Evolutionary conservation across 2,329 filamentous ascomycete species (phyloP).

Genomic region (Neopestalotiopsis rosae): DNA sequence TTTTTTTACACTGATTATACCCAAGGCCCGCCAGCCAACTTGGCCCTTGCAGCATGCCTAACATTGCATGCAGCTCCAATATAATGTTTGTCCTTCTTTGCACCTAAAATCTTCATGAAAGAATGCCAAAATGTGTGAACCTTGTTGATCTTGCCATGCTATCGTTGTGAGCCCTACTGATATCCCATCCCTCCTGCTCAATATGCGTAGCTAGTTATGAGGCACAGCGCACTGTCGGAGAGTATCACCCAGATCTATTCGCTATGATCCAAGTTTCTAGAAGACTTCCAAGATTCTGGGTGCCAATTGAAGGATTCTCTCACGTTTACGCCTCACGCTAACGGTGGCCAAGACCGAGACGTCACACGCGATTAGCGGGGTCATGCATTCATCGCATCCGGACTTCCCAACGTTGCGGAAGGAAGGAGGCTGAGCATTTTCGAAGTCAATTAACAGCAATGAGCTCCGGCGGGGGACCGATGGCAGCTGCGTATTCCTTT

Average conservation of each 20-base stretch:
- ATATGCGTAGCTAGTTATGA: too few relatives aligned
- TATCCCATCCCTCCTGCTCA: too few relatives aligned
- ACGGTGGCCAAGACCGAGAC: neutral
- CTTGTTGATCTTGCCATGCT: neutral
- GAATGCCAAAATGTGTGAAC: neutral
- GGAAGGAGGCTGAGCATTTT: neutral
- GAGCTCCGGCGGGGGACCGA: too few relatives aligned
- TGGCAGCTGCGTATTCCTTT: too few relatives aligned
- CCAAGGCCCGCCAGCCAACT: slow-evolving; percentile 14
- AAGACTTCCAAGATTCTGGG: neutral
- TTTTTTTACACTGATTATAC: neutral
- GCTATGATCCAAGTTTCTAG: neutral
- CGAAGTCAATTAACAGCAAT: too few relatives aligned
- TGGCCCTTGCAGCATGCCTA: neutral
- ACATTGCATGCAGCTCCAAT: slow-evolving; percentile 1
- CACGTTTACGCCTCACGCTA: neutral
- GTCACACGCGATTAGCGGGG: neutral
- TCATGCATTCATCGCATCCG: neutral
- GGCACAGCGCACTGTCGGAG: too few relatives aligned
- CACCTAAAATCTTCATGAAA: neutral
- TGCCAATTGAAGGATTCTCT: neutral
- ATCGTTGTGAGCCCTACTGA: too few relatives aligned
- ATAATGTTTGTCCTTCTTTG: neutral
- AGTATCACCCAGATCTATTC: neutral
- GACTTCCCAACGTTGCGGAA: neutral